Percentiles rank a stretch among this genome's conserved stretches.
Conservation (phyloP, 202 grass and related monocot species). For the Zoysia matrella region DNA sequence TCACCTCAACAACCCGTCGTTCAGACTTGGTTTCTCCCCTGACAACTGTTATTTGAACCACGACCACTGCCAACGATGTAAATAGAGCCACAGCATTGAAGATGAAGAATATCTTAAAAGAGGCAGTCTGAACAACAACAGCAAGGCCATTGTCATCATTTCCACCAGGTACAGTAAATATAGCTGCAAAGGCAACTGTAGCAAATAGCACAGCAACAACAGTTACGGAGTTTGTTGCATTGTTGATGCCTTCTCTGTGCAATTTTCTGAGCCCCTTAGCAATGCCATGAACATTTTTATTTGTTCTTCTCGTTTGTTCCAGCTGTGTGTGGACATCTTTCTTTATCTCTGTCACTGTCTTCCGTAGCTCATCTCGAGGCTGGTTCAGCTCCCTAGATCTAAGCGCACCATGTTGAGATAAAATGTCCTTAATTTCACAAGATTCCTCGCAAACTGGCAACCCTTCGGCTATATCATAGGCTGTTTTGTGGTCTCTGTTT, state of each 20-base stretch:
- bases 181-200: constrained; percentile 90
- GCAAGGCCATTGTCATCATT: constrained; percentile 68
- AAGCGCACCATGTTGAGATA: constrained; percentile 71
- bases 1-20: constrained; percentile 80
- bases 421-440: constrained; percentile 82
- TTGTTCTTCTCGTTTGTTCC: constrained; percentile 89
- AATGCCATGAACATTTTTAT: constrained; percentile 95
- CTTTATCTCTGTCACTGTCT: constrained; percentile 96
- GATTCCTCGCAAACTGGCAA: constrained; percentile 83
- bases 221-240: constrained; percentile 95
- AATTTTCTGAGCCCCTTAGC: constrained; percentile 93
- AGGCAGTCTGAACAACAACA: constrained; percentile 55
- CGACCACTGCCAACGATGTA: constrained; percentile 90
- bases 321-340: constrained; percentile 93
- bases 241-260: constrained; percentile 96
- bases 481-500: constrained; percentile 84
- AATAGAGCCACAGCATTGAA: constrained; percentile 87
- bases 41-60: constrained; percentile 94
- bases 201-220: constrained; percentile 94
- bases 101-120: constrained; percentile 92
- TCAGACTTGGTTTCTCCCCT: constrained; percentile 96
- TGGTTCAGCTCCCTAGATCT: constrained; percentile 89
- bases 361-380: constrained; percentile 88
- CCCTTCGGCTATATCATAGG: constrained; percentile 88
- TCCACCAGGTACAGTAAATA: constrained; percentile 91